Base-by-base conservation (phyloP, 2,329 filamentous ascomycete species). In the Trichoderma sp. region DNA sequence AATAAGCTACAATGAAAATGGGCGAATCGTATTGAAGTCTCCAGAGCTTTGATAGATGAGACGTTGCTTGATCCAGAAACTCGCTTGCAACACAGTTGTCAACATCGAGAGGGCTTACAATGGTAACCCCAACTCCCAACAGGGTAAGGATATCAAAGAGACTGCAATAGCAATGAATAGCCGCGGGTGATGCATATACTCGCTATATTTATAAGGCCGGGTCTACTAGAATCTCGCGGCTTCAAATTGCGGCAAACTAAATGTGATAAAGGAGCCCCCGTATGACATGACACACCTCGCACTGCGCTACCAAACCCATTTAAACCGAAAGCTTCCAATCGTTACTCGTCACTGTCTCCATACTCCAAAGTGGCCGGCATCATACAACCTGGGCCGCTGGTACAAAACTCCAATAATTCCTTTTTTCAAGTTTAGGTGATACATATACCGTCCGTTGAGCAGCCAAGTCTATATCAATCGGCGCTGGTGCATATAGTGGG, bases 211-310 rank as follows among this genome's bases (percentile, higher is more conserved):
- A 57, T 63, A 49, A 63, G 40, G 43, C 66, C 49, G 19, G 21
- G 27, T 59, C 47, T 63, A 37, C 58, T 63, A 63, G 49, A 62
- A 68, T 55, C 52, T 57, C 58, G 37, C 37, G 52, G 66, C 66
- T 63, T 68, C 66, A 56, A 63, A 62, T 68, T 68, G 65, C 65
- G 65, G 52, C 27, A 52, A 64, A 66, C 62, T 53, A 68, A 55
- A 62, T 68, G 27, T 16, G 40, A 31, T 55, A 67, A 66, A 56
- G 57, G 13, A 68, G 49, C 27, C 35, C 58, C 66, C 66, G 55
- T 68, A 49, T 63, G 58, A 53, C 43, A 47, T 37, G 66, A 35
- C 66, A 63, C 58, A 56, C 59, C 52, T 43, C 66, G 35, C 49
- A 47, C 49, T 47, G 33, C 49, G 40, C 66, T 63, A 63, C 66